These are phyloP conservation scores for Rhipidocladum racemiflorum DNA, from an alignment of 176 grass and related monocot species.

Conservation along the genomic window DNA sequence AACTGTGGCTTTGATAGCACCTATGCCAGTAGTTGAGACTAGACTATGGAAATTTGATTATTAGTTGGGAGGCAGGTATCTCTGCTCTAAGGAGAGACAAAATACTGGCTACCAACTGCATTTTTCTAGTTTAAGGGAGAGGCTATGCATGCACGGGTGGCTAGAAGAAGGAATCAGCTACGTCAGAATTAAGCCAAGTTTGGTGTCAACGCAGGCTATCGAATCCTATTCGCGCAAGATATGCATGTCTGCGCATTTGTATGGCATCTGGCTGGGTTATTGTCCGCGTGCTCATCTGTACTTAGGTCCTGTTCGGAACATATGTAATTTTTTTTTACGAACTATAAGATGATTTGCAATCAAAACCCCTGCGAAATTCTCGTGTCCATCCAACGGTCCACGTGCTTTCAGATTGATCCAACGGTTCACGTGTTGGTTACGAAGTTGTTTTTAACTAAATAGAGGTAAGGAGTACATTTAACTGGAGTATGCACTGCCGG, in stretches of 20 bases:
- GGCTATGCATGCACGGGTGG: constrained; percentile 2
- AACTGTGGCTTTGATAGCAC: background rate
- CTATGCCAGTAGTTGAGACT: background rate
- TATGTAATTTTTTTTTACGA: background rate
- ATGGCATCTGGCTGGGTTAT: background rate
- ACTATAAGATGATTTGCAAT: background rate
- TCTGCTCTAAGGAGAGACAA: constrained; percentile 8
- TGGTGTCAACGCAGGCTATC: background rate
- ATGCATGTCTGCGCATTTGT: background rate
- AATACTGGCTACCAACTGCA: constrained; percentile 4
- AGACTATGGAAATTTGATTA: background rate
- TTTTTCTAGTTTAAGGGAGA: constrained; percentile 12
- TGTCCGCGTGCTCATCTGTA: background rate
- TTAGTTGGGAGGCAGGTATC: background rate
- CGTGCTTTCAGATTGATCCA: background rate
- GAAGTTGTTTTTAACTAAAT: no score
- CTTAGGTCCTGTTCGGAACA: background rate
- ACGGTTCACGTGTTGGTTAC: no score
- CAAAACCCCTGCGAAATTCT: background rate
- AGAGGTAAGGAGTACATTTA: no score
- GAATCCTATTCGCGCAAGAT: background rate
- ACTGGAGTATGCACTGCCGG: no score
- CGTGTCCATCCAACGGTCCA: no score
- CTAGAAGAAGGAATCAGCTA: background rate
- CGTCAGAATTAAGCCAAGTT: background rate